Evolutionary conservation across 208 protist genomes (phyloP).

Genomic region (Endotrypanum monterogeii): DNA sequence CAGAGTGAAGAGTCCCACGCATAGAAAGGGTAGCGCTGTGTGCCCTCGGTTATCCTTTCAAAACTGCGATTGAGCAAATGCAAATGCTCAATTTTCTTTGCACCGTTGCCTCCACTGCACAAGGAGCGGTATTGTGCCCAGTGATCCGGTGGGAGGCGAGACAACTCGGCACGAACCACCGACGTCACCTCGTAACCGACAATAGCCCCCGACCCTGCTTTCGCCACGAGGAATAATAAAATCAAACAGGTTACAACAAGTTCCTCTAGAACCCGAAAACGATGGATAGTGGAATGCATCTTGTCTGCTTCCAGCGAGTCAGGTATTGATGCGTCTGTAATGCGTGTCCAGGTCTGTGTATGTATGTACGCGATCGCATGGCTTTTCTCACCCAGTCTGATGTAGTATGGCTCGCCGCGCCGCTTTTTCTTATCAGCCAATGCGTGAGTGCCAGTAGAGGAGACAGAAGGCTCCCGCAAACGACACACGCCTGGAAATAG

Average conservation of each 20-base stretch:
- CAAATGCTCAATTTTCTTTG: neutral
- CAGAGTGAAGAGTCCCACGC: slow-evolving; percentile 21
- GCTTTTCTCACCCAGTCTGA: no score
- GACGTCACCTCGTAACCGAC: slow-evolving; percentile 4
- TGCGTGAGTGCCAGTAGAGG: no score
- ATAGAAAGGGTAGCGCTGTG: slow-evolving; percentile 35
- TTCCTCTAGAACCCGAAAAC: neutral
- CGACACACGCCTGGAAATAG: no score
- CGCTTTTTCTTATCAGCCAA: no score
- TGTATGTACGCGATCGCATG: neutral
- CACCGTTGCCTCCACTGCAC: neutral
- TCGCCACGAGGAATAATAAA: neutral
- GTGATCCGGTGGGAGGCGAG: neutral
- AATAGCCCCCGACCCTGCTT: neutral
- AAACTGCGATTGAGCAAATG: slow-evolving; percentile 7
- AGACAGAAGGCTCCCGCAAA: no score
- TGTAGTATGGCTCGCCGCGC: no score
- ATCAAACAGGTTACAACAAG: neutral
- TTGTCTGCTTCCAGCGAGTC: no score
- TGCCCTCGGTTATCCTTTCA: neutral
- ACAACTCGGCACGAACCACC: neutral
- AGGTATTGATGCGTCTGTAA: neutral
- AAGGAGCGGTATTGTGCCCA: slow-evolving; percentile 13
- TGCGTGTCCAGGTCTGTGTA: neutral
- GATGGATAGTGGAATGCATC: neutral